These are phyloP conservation scores for Petunia axillaris DNA, from an alignment of 257 asterid species.

Conservation along the genomic window DNA sequence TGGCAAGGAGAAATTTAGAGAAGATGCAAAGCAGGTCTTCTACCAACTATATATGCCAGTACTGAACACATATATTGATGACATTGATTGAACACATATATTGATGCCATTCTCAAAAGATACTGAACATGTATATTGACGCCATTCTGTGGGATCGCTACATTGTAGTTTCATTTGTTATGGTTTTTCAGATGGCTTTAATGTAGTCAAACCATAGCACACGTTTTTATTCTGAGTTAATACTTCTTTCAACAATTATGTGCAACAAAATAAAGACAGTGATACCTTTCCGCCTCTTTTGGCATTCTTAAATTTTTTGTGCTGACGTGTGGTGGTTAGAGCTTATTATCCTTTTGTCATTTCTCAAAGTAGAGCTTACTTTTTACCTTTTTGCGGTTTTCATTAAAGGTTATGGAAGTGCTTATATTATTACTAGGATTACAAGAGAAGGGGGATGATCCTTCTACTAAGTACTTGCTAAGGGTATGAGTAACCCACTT, in stretches of 20 bases:
- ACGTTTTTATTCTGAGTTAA: neutral
- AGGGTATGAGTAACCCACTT: slow-evolving; percentile 48
- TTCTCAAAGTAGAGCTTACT: neutral
- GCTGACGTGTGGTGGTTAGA: no score
- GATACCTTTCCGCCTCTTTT: no score
- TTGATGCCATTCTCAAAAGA: no score
- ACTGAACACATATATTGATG: neutral
- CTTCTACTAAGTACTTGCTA: slow-evolving; percentile 78
- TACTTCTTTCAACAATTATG: neutral
- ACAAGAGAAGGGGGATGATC: slow-evolving; percentile 81
- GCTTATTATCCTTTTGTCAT: no score
- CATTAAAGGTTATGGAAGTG: slow-evolving; percentile 76
- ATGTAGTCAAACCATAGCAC: no score
- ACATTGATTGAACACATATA: neutral
- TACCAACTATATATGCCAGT: no score
- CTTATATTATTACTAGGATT: slow-evolving; percentile 85
- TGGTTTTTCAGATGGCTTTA: neutral
- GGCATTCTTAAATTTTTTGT: no score
- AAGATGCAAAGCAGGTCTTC: slow-evolving; percentile 81
- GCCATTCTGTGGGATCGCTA: no score
- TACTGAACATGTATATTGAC: no score
- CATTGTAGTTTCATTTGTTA: neutral
- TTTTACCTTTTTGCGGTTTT: neutral
- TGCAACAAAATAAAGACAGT: no score
- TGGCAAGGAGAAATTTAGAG: slow-evolving; percentile 82